Base-by-base conservation (phyloP, 305 asterid species). In the Fraxinus platypoda region DNA sequence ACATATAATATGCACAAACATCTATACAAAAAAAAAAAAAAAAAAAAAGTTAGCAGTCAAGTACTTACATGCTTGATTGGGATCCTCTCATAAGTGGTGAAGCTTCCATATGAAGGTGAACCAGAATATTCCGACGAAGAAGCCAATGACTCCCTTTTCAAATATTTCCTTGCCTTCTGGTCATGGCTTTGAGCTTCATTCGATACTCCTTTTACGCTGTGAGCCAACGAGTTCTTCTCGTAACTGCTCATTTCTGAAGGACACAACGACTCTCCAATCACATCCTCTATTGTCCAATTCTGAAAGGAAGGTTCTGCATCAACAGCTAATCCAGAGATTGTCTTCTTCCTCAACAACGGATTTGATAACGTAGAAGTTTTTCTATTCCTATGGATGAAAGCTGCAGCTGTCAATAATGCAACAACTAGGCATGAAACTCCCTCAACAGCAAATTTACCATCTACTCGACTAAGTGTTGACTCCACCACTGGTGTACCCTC, bases 61-160 rank as follows among this genome's bases (percentile, higher is more conserved):
- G 54, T 3, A 87, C 96, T 93, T 78, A 92, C 98, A 84, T 88
- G 81, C 81, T 91, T 96, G 80, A 74, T 82, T 34, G 95, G 93
- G 79, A 93, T 91, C 85, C 84, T 92, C 85, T 96, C 99, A 46
- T 83, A 92, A 3, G 99, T 91, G 70, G 99, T 94, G 95, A 94
- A 96, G 93, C 98, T 96, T 81, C 98, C 98, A 76, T 92, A 96
- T 0, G 98, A 93, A 86, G 88, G 91, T 0, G 97, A 88, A 26
- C 83, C 94, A 28, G 30, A 89, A 77, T 46, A 82, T 57, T 84
- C 92, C 2, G 91, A 83, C 7, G 95, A 87, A 57, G 97, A 89
- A 37, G 94, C 93, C 85, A 89, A 80, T 3, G 97, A 89, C 72
- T 94, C 97, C 84, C 94, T 86, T 79, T 80, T 89, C 1, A 85